Base-by-base conservation (phyloP, 257 asterid genomes). In the Verbascum thapsus region DNA sequence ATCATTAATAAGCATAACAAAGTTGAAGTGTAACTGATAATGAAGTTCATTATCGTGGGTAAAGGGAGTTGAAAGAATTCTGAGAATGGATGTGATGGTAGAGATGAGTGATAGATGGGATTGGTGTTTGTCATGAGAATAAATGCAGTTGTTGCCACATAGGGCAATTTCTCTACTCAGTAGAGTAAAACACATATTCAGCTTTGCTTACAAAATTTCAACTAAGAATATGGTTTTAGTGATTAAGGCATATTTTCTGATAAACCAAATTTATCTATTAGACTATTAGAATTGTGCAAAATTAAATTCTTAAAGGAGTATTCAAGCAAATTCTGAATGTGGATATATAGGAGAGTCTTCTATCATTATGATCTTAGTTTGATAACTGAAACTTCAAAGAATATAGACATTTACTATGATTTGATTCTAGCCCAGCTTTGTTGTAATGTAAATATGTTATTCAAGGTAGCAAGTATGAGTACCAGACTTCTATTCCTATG, bases 91-190 rank as follows among this genome's bases (percentile, higher is more conserved):
- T 26, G 32, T 26, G 32, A 26, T 26, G 32, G 32, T 26, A 26
- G 3, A 26, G 32, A 26, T 26, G 32, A 26, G 32, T 26, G 32
- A 26, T 26, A 26, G 3, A 26, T 26, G 32, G 32, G 32, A 26
- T 26, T 26, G 32, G 32, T 26, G 32, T 26, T 26, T 26, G 32
- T 26, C 32, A 26, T 26, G 32, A 26, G 5, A 26, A 26, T 26
- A 26, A 26, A 26, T 26, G 2, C 32, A 26, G 5, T 5, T 26
- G 32, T 26, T 26, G 32, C 32, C 32, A 26, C 32, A 26, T 26
- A 26, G 32, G n/a, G 11, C 3, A 8, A 39, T 51, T 56, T 58
- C 52, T 70, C 61, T 26, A 39, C 58, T 47, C 48, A 57, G 44
- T 13, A 58, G 57, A 26, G 32, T 26, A 26, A 26, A 26, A 44